phyloP scores from a whole-genome alignment of 306 rosid species.

The Crotalaria pallida region DNA sequence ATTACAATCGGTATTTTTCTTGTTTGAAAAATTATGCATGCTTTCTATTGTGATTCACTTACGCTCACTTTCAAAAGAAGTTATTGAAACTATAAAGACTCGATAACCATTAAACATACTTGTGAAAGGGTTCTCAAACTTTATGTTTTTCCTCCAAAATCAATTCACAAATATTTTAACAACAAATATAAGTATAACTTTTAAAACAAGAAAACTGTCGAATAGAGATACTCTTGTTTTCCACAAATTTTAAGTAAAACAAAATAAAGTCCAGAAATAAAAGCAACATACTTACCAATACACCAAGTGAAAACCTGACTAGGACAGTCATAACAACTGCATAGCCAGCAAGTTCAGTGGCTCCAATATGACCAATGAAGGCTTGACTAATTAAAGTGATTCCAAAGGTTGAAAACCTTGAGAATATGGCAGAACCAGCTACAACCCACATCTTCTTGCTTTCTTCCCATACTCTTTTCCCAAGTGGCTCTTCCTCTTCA shows the following conservation, averaged over 20 bases:
- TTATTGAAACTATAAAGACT: too few species aligned
- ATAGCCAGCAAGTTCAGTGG: constrained; percentile 37
- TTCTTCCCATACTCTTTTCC: constrained; percentile 32
- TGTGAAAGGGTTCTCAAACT: too few species aligned
- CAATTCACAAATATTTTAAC: too few species aligned
- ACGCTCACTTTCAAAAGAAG: too few species aligned
- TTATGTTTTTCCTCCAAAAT: too few species aligned
- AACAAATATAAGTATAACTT: too few species aligned
- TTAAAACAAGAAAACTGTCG: too few species aligned
- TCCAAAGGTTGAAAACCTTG: constrained; percentile 41
- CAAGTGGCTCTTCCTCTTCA: constrained; percentile 17
- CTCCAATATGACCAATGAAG: constrained; percentile 43
- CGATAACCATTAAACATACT: too few species aligned
- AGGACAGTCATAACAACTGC: constrained; percentile 35
- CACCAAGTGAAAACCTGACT: constrained; percentile 29
- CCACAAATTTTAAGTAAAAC: not conserved
- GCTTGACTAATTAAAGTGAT: constrained; percentile 32
- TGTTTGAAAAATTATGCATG: too few species aligned
- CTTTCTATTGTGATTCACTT: too few species aligned
- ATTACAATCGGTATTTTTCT: too few species aligned
- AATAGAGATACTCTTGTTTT: too few species aligned
- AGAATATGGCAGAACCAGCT: constrained; percentile 46
- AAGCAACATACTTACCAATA: constrained; percentile 21
- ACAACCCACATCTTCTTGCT: constrained; percentile 42
- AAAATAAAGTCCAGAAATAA: not conserved